Base-by-base conservation (phyloP, 306 rosid species). In the Delonix regia region DNA sequence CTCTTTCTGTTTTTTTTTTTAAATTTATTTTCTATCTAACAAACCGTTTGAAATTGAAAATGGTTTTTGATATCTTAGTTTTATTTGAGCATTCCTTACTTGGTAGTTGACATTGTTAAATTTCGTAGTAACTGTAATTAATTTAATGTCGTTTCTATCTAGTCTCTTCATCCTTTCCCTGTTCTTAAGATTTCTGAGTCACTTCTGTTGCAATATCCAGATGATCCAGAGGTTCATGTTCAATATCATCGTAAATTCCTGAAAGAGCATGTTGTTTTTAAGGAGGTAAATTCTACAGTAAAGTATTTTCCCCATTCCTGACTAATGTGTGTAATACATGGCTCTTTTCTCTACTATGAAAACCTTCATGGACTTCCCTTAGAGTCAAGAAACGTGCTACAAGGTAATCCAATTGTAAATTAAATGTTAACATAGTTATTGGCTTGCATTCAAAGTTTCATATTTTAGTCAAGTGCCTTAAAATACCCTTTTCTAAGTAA, bases 261-360 rank as follows among this genome's bases (percentile, higher is more conserved):
- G 49, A 89, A 92, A 81, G 97, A 90, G 83, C 93, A 92, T 73
- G 97, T 92, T 79, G 91, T 90, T 84, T 94, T 92, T 74, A 94
- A 94, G 89, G 99, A 94, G 97, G 99, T 94, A 86, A 34, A 25
- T 64, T 62, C 45, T 53, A 16, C 3, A n/a, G 60, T n/a, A 19
- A 53, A n/a, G 2, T 53, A 7, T 3, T 53, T 12, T 19, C 11
- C 13, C 9, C 60, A 19, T 2, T 2, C 60, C 27, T 19, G 60
- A 53, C 10, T n/a, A 7, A 19, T 53, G 27, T 3, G 12, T 19
- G 7, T 53, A 18, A 2, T 49, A 49, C 60, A 7, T 21, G 3
- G 24, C 27, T 1, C 3, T 21, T 18, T n/a, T 8, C 60, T 53
- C 3, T 53, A n/a, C 7, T n/a, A 1, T 19, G 60, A 21, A 53